Percentiles rank a stretch among this genome's conserved stretches.
These are phyloP conservation scores for Xylaria palmicola DNA, from an alignment of 495 filamentous ascomycete genomes.

Conservation along the genomic window DNA sequence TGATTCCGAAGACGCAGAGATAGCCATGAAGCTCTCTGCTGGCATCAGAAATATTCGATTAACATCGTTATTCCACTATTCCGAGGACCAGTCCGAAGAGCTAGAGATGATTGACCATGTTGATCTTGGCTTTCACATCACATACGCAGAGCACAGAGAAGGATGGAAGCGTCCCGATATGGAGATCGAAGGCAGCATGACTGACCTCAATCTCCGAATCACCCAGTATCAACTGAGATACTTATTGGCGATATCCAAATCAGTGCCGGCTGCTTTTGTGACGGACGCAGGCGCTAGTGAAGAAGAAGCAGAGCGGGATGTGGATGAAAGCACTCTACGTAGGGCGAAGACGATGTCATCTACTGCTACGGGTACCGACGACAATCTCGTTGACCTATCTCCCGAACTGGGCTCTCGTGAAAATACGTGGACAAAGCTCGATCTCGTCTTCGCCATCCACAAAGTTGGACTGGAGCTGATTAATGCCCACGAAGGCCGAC, in stretches of 20 bases:
- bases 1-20: slow-evolving; percentile 63
- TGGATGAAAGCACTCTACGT: slow-evolving; percentile 45
- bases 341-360: slow-evolving; percentile 49
- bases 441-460: slow-evolving; percentile 86
- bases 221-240: slow-evolving; percentile 91
- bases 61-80: slow-evolving; percentile 86
- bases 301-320: slow-evolving; percentile 53
- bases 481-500: slow-evolving; percentile 67
- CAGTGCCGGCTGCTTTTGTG: slow-evolving; percentile 83
- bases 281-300: slow-evolving; percentile 68
- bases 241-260: slow-evolving; percentile 76
- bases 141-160: slow-evolving; percentile 79
- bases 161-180: slow-evolving; percentile 81
- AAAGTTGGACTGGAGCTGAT: slow-evolving; percentile 87
- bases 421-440: slow-evolving; percentile 87
- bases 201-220: slow-evolving; percentile 83
- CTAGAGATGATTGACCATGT: slow-evolving; percentile 96
- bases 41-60: slow-evolving; percentile 90
- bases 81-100: slow-evolving; percentile 70
- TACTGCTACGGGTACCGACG: slow-evolving; percentile 39
- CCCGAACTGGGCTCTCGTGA: slow-evolving; percentile 63
- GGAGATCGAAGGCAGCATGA: slow-evolving; percentile 88
- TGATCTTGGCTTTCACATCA: slow-evolving; percentile 87
- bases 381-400: slow-evolving; percentile 53
- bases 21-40: slow-evolving; percentile 85